Evolutionary conservation across 441 rosid species (phyloP).

Genomic region (Erodium texanum): DNA sequence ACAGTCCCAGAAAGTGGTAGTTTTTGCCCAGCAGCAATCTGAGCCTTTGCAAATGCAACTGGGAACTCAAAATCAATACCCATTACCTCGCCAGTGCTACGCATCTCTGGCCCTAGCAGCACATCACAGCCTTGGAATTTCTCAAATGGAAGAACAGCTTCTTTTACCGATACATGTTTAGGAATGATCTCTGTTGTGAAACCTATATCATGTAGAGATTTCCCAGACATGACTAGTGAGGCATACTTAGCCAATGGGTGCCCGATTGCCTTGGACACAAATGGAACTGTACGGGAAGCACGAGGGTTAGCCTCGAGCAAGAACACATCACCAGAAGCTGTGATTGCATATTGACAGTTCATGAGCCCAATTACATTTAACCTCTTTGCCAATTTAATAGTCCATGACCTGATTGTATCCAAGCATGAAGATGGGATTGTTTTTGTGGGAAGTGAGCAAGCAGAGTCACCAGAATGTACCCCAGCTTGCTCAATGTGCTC

Average conservation of each 20-base stretch:
- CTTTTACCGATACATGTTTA: slow-evolving; percentile 76
- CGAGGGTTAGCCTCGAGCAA: slow-evolving; percentile 97
- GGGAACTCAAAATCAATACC: slow-evolving; percentile 62
- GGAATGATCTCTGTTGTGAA: slow-evolving; percentile 82
- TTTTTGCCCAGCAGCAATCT: slow-evolving; percentile 86
- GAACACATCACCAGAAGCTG: slow-evolving; percentile 69
- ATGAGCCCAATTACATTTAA: slow-evolving; percentile 87
- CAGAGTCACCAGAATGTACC: slow-evolving; percentile 35
- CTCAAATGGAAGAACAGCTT: slow-evolving; percentile 93
- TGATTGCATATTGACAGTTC: slow-evolving; percentile 93
- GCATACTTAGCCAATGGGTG: slow-evolving; percentile 95
- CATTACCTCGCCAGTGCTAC: slow-evolving; percentile 96
- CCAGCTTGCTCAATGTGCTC: slow-evolving; percentile 17
- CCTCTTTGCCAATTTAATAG: slow-evolving; percentile 61
- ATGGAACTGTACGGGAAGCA: slow-evolving; percentile 94
- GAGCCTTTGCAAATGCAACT: slow-evolving; percentile 85
- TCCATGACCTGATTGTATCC: slow-evolving; percentile 68
- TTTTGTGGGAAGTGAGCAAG: slow-evolving; percentile 85
- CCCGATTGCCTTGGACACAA: slow-evolving; percentile 95
- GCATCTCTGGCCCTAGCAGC: slow-evolving; percentile 92
- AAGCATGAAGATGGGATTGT: slow-evolving; percentile 61
- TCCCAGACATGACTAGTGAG: slow-evolving; percentile 90
- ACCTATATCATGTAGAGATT: slow-evolving; percentile 53
- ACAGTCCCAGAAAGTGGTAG: slow-evolving; percentile 78
- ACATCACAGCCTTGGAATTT: slow-evolving; percentile 92